Conservation (phyloP, 352 stramenopile genomes). For the Phytophthora pisi region DNA sequence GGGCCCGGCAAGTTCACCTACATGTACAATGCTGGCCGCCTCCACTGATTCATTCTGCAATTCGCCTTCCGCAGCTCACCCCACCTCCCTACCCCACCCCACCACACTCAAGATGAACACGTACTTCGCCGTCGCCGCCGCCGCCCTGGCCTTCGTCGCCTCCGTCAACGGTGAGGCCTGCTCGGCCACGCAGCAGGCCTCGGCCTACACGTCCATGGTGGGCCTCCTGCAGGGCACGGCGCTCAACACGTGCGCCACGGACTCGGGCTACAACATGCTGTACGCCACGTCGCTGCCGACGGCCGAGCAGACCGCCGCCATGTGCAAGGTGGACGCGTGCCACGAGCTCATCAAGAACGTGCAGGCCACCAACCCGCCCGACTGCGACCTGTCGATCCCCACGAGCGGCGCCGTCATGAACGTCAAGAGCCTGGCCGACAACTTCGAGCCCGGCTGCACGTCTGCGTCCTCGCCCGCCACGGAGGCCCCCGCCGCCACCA, state of each 20-base stretch:
- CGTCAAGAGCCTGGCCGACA: slow-evolving; percentile 39
- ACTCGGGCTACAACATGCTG: slow-evolving; percentile 48
- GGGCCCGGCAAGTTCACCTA: too few species aligned
- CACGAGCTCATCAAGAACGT: slow-evolving; percentile 42
- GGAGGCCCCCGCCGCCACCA: slow-evolving; percentile 11
- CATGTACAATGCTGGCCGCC: background rate
- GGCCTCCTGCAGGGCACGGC: slow-evolving; percentile 18
- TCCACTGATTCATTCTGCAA: slow-evolving; percentile 33
- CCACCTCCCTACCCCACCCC: background rate
- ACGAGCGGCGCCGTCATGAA: slow-evolving; percentile 47
- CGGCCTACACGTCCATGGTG: slow-evolving; percentile 35
- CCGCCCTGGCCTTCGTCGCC: slow-evolving; percentile 32
- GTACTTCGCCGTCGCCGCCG: slow-evolving; percentile 34
- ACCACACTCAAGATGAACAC: slow-evolving; percentile 33
- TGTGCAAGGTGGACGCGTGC: slow-evolving; percentile 43
- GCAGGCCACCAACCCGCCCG: slow-evolving; percentile 30
- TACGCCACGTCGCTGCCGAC: slow-evolving; percentile 35
- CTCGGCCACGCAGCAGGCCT: slow-evolving; percentile 15
- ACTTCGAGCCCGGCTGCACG: slow-evolving; percentile 35
- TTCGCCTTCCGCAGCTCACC: slow-evolving; percentile 27
- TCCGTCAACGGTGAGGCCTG: slow-evolving; percentile 39
- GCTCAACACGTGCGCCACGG: slow-evolving; percentile 26
- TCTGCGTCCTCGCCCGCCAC: slow-evolving; percentile 16
- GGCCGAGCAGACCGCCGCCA: slow-evolving; percentile 38
- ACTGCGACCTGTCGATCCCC: slow-evolving; percentile 48